These are phyloP conservation scores for Terana coerulea DNA, from an alignment of 768 basidiomycete species.

Conservation along the genomic window DNA sequence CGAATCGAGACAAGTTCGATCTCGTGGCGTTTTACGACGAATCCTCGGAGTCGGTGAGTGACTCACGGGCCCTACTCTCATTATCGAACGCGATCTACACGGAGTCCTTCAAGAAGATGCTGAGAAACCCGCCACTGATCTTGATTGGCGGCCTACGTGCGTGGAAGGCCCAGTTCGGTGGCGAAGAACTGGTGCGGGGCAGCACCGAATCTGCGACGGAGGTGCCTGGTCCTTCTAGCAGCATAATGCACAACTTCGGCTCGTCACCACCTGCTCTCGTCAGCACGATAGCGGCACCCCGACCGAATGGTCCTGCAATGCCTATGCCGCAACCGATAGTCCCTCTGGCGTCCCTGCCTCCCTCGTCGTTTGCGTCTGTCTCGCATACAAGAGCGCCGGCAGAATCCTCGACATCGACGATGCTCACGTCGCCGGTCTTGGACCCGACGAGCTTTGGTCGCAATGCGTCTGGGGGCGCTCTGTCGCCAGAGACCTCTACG, in stretches of 20 bases:
- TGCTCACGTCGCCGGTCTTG: slow-evolving; percentile 4
- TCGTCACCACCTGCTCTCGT: background rate
- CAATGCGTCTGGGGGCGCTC: slow-evolving; percentile 2
- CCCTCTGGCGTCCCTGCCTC: slow-evolving; percentile 4
- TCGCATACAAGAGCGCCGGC: slow-evolving; percentile 10
- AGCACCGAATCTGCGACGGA: slow-evolving; percentile 8
- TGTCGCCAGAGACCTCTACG: slow-evolving; percentile 5
- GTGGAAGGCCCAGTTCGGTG: slow-evolving; percentile 65
- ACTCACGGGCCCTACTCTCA: slow-evolving; percentile 47
- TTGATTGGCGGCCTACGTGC: slow-evolving; percentile 82
- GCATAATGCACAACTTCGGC: background rate
- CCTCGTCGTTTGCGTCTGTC: background rate
- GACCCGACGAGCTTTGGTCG: slow-evolving; percentile 6
- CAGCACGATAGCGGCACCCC: background rate
- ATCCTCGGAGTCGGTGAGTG: slow-evolving; percentile 49
- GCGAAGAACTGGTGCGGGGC: slow-evolving; percentile 30
- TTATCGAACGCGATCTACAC: slow-evolving; percentile 72
- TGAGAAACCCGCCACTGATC: slow-evolving; percentile 75
- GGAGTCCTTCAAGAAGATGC: slow-evolving; percentile 63
- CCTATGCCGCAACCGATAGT: background rate
- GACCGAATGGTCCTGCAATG: background rate
- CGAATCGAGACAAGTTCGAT: slow-evolving; percentile 84
- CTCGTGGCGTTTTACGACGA: slow-evolving; percentile 84
- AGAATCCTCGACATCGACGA: slow-evolving; percentile 10
- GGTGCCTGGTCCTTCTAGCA: background rate